phyloP scores from a whole-genome alignment of 2,329 filamentous ascomycete genomes.

The Alternaria postmessia region DNA sequence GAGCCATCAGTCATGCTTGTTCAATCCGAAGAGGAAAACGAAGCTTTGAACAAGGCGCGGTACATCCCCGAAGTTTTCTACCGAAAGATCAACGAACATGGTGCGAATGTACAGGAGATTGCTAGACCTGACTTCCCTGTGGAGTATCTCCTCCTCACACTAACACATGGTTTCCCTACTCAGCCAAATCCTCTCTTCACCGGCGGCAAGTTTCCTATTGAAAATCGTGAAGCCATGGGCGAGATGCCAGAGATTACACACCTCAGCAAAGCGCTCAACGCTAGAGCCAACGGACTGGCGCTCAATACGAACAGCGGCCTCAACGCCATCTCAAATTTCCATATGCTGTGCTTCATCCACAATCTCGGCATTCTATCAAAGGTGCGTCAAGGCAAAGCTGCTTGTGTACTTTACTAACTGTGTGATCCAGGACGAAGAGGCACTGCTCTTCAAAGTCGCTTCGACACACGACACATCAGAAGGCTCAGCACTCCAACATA shows the following conservation, averaged over 20 bases:
- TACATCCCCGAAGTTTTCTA: constrained; percentile 99
- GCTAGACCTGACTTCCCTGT: constrained; percentile 96
- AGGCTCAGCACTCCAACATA: constrained; percentile 82
- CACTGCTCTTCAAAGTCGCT: constrained; percentile 84
- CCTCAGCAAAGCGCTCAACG: constrained; percentile 73
- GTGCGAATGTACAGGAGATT: constrained; percentile 94
- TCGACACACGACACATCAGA: constrained; percentile 81
- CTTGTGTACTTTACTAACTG: constrained; percentile 15
- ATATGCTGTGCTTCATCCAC: constrained; percentile 87
- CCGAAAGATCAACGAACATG: constrained; percentile 93
- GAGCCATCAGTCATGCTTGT: constrained; percentile 95
- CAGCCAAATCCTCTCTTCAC: constrained; percentile 80
- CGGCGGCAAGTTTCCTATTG: constrained; percentile 78
- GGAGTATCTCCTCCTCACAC: constrained; percentile 92
- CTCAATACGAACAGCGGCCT: constrained; percentile 70
- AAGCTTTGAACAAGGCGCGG: constrained; percentile 72
- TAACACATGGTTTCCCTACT: constrained; percentile 95
- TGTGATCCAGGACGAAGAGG: constrained; percentile 79
- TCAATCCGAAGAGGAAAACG: constrained; percentile 87
- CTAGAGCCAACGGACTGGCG: constrained; percentile 59
- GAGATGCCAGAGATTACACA: constrained; percentile 79
- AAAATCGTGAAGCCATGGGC: constrained; percentile 88
- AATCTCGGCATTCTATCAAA: constrained; percentile 82
- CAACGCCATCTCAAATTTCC: constrained; percentile 86
- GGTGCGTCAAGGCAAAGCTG: constrained; percentile 61